A percentile compares a stretch with the other conserved stretches of the same genome.
phyloP scores from a whole-genome alignment of 495 filamentous ascomycete species.

The Margaritispora aquatica region DNA sequence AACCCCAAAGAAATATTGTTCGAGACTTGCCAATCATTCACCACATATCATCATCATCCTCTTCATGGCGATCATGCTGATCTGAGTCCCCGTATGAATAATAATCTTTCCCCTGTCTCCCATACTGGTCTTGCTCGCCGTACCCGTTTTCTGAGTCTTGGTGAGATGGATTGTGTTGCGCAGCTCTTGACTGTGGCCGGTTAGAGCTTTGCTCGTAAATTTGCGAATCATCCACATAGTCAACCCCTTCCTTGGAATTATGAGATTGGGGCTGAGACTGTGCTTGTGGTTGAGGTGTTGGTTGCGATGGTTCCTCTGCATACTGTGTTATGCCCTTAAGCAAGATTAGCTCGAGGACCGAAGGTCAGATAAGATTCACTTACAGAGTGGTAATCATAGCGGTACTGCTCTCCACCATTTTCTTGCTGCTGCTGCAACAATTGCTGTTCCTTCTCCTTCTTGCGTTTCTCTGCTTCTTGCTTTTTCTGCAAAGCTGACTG shows the following conservation, averaged over 20 bases:
- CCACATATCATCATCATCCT: slow-evolving; percentile 27
- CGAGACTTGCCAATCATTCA: slow-evolving; percentile 9
- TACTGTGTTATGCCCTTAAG: slow-evolving; percentile 22
- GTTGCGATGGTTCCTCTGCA: slow-evolving; percentile 9
- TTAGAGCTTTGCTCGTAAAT: slow-evolving; percentile 48
- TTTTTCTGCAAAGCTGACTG: slow-evolving; percentile 57
- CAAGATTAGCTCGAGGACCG: background rate
- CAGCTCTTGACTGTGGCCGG: slow-evolving; percentile 44
- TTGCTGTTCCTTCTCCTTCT: slow-evolving; percentile 56
- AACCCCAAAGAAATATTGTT: slow-evolving; percentile 8
- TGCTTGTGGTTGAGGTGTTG: no score
- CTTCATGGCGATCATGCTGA: slow-evolving; percentile 12
- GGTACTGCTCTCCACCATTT: slow-evolving; percentile 31
- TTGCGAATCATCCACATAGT: slow-evolving; percentile 50
- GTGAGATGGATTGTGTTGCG: slow-evolving; percentile 44
- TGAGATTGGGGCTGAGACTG: no score
- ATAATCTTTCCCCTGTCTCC: slow-evolving; percentile 20
- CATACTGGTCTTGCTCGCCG: slow-evolving; percentile 23
- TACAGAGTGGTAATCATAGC: slow-evolving; percentile 45
- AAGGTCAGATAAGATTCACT: slow-evolving; percentile 2
- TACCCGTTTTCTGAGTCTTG: slow-evolving; percentile 44
- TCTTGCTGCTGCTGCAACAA: slow-evolving; percentile 34
- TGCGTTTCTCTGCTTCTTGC: slow-evolving; percentile 54
- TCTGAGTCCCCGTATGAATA: slow-evolving; percentile 18
- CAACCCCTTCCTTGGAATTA: slow-evolving; percentile 37